phyloP scores from a whole-genome alignment of 2,329 filamentous ascomycete species.

The Pezicula radicicola region DNA sequence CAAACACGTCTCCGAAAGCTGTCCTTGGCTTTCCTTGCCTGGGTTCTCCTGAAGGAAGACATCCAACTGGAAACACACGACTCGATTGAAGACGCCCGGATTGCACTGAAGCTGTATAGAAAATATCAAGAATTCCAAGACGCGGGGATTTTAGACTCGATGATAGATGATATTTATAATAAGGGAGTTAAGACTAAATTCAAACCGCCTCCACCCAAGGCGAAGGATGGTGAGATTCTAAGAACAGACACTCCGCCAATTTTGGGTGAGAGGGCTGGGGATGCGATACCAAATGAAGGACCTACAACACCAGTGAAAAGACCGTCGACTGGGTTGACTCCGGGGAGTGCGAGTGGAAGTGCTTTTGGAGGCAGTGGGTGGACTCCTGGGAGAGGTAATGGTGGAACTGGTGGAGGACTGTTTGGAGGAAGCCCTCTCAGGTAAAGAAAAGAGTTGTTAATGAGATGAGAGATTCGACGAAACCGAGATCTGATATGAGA shows the following conservation, averaged over 20 bases:
- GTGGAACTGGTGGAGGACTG: not conserved
- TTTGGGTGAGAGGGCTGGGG: slow-evolving; percentile 30
- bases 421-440: slow-evolving; percentile 21
- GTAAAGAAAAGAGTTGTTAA: slow-evolving; percentile 1
- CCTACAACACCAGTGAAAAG: slow-evolving; percentile 48
- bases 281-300: slow-evolving; percentile 13
- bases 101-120: slow-evolving; percentile 81
- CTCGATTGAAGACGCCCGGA: slow-evolving; percentile 90
- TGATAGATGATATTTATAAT: slow-evolving; percentile 83
- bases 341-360: slow-evolving; percentile 21
- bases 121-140: slow-evolving; percentile 90
- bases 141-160: slow-evolving; percentile 77
- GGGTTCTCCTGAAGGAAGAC: slow-evolving; percentile 86
- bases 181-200: slow-evolving; percentile 58
- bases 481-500: no score
- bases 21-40: slow-evolving; percentile 86
- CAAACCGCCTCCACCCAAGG: slow-evolving; percentile 45
- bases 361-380: slow-evolving; percentile 38
- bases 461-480: not conserved
- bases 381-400: slow-evolving; percentile 43
- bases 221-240: slow-evolving; percentile 39
- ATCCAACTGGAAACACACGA: slow-evolving; percentile 94
- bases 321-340: slow-evolving; percentile 30
- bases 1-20: slow-evolving; percentile 79
- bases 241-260: slow-evolving; percentile 54